Evolutionary conservation across 805 yeast species (phyloP), one percentile per base, ranked within the genome.

Genomic region (Torulaspora quercuum): DNA sequence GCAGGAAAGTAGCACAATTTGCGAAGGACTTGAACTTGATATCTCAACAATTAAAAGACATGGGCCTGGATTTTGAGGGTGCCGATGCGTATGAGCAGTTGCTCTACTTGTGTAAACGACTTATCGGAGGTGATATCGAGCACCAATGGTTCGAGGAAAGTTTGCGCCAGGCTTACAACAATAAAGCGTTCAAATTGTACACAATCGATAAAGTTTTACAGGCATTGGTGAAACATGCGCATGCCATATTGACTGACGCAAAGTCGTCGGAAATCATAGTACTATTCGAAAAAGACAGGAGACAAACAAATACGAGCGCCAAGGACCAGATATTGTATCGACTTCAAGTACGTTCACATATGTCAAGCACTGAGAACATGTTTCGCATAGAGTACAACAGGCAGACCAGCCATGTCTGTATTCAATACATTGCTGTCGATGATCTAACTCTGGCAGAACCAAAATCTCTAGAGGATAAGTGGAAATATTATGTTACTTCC

Each of bases 121-220:
- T 87, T 34, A 82, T 92, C 46, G 92, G 86, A 48, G 95, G 95
- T 18, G 92, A 87, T 23, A 65, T 92, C 32, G 99, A 92, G 55
- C 95, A 86, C 45, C 92, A 82, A 61, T 80, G 88, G 82, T 94
- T 84, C 60, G 99, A 92, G 66, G 98, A 92, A 62, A 76, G 95
- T 11, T 65, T 92, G 41, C 85, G 99, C 45, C 97, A 90, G 68
- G 96, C 94, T 0, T 92, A 84, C 67, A 76, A 92, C 54, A 92
- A 90, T 64, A 82, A 80, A 44, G 98, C 97, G 0, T 92, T 84
- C 68, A 87, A 87, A 59, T 65, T 92, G 39, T 90, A 88, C 66
- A 90, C 97, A 1, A 74, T 92, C 44, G 97, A 92, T 60, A 92
- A 89, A 64, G 95, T 89, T 16, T 76, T 88, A 13, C 95, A 87